Evolutionary conservation across 1,139 yeast species (phyloP).

Genomic region (Blastobotrys capitulatus): DNA sequence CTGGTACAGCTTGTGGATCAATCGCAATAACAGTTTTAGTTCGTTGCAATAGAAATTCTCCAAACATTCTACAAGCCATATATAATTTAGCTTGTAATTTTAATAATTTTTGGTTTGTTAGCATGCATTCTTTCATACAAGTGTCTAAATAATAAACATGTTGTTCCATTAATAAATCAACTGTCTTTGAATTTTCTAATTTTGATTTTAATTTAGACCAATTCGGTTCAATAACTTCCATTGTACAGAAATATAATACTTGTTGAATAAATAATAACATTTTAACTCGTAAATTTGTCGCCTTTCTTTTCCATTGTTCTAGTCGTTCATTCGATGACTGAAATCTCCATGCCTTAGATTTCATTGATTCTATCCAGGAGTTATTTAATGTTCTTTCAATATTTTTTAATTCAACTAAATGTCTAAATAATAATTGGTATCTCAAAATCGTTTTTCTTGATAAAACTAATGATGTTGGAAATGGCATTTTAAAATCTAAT

Average conservation of each 20-base stretch:
- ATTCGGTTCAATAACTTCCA: slow-evolving; percentile 57
- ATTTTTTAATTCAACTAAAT: slow-evolving; percentile 57
- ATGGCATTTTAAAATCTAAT: slow-evolving; percentile 68
- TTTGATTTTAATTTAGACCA: slow-evolving; percentile 40
- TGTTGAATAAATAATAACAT: slow-evolving; percentile 59
- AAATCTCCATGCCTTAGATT: slow-evolving; percentile 63
- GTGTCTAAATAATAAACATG: slow-evolving; percentile 60
- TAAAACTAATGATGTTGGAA: slow-evolving; percentile 74
- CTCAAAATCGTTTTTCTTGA: slow-evolving; percentile 69
- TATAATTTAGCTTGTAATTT: slow-evolving; percentile 38
- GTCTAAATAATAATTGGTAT: slow-evolving; percentile 75
- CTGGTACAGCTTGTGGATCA: slow-evolving; percentile 42
- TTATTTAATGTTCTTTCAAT: slow-evolving; percentile 54
- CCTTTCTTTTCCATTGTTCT: slow-evolving; percentile 52
- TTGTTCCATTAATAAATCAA: slow-evolving; percentile 45
- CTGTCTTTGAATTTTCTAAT: slow-evolving; percentile 37
- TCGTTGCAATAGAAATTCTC: slow-evolving; percentile 49
- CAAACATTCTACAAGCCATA: slow-evolving; percentile 43
- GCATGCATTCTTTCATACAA: slow-evolving; percentile 59
- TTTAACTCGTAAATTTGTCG: slow-evolving; percentile 53
- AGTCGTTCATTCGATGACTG: slow-evolving; percentile 40
- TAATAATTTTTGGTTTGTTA: slow-evolving; percentile 56
- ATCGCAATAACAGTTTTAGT: slow-evolving; percentile 52
- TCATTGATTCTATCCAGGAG: slow-evolving; percentile 70
- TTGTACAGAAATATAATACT: slow-evolving; percentile 51